These are phyloP conservation scores for Kwoniella newhampshirensis DNA, from an alignment of 768 basidiomycete species.

Conservation along the genomic window DNA sequence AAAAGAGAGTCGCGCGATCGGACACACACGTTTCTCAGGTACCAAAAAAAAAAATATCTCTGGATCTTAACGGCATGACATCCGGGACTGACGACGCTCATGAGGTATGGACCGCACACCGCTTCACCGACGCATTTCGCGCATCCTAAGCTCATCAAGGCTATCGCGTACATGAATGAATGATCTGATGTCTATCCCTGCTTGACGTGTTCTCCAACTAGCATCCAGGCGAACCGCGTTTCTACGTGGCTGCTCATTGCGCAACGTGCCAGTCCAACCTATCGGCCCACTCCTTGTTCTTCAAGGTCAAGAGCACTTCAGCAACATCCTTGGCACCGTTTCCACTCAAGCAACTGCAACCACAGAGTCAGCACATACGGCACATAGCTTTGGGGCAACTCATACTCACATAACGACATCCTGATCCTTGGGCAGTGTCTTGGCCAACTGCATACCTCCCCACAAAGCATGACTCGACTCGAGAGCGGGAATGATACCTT, in stretches of 20 bases:
- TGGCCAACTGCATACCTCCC: constrained; percentile 82
- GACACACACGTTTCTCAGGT: too few relatives aligned
- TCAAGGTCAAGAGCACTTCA: constrained; percentile 78
- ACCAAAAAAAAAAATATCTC: too few relatives aligned
- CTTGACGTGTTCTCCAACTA: neutral
- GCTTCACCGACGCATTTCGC: too few relatives aligned
- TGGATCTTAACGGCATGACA: too few relatives aligned
- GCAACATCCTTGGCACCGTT: constrained; percentile 98
- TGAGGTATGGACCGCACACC: too few relatives aligned
- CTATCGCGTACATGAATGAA: too few relatives aligned
- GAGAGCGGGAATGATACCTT: constrained; percentile 96
- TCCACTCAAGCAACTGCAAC: constrained; percentile 70
- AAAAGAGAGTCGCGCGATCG: too few relatives aligned
- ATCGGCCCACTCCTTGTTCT: constrained; percentile 79
- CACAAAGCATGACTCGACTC: constrained; percentile 96
- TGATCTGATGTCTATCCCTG: neutral
- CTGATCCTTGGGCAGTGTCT: constrained; percentile 74
- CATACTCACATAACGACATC: constrained; percentile 84
- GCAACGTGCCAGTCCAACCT: constrained; percentile 87
- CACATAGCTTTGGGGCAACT: neutral
- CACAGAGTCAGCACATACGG: constrained; percentile 1
- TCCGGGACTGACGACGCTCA: too few relatives aligned
- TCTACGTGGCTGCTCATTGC: constrained; percentile 19
- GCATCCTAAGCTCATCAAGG: too few relatives aligned
- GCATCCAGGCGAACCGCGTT: neutral